Percentiles rank a stretch among this genome's conserved stretches.
phyloP scores from a whole-genome alignment of 2,329 filamentous ascomycete genomes.

The Aspergillus eucalypticola region DNA sequence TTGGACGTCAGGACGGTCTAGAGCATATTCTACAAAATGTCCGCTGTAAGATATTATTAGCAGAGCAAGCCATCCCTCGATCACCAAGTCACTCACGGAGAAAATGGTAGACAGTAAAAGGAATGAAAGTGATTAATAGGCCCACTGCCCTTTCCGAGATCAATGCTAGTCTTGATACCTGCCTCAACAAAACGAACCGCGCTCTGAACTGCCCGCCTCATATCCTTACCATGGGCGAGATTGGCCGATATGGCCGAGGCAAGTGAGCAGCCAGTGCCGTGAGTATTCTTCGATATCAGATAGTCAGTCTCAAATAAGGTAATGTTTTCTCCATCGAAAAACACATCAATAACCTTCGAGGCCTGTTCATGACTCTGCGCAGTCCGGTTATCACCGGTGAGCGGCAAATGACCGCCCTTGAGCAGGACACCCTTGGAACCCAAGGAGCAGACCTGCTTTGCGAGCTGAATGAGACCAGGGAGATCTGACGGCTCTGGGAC shows the following conservation, averaged over 20 bases:
- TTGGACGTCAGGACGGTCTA: conserved; percentile 73
- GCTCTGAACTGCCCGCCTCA: conserved; percentile 54
- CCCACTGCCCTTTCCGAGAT: conserved; percentile 61
- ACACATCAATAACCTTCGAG: conserved; percentile 72
- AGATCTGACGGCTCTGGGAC: conserved; percentile 56
- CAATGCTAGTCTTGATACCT: conserved; percentile 59
- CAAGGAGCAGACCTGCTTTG: conserved; percentile 63
- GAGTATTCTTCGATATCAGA: conserved; percentile 75
- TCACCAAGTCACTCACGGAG: conserved; percentile 46
- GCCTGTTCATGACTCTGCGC: conserved; percentile 62
- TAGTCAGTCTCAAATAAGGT: conserved; percentile 70
- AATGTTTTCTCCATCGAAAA: conserved; percentile 63
- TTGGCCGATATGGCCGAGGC: conserved; percentile 73
- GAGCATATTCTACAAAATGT: conserved; percentile 78
- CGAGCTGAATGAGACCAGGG: conserved; percentile 68
- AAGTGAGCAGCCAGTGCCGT: conserved; percentile 91
- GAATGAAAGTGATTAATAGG: conserved; percentile 70
- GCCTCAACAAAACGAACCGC: conserved; percentile 63
- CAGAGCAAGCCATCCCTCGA: no score
- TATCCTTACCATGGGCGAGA: conserved; percentile 52
- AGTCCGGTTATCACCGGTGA: conserved; percentile 63
- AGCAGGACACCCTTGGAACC: conserved; percentile 80
- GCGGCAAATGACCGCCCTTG: conserved; percentile 87
- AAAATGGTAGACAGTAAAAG: conserved; percentile 60
- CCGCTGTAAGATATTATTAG: conserved; percentile 52